Percentiles rank a stretch among this genome's conserved stretches.
phyloP scores from a whole-genome alignment of 768 basidiomycete genomes.

The Mycena belliarum region DNA sequence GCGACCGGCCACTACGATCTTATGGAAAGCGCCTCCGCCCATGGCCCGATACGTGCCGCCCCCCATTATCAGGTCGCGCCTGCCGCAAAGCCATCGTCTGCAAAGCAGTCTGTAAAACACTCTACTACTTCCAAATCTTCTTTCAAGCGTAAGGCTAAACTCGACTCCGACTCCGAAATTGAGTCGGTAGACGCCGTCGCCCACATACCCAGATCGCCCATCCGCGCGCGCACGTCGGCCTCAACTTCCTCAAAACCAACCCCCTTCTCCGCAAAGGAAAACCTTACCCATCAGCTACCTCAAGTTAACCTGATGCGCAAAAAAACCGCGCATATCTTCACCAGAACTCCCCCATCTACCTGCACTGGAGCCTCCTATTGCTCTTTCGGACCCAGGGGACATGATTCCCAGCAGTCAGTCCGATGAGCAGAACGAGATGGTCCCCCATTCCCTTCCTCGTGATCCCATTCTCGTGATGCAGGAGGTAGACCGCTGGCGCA shows the following conservation, averaged over 20 bases:
- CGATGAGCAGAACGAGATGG: slow-evolving; percentile 57
- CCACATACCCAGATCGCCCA: slow-evolving; percentile 32
- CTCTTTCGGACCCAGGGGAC: slow-evolving; percentile 28
- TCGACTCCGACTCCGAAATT: slow-evolving; percentile 39
- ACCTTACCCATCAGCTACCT: slow-evolving; percentile 17
- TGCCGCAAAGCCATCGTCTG: not conserved
- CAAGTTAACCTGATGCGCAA: slow-evolving; percentile 30
- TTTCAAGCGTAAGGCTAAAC: slow-evolving; percentile 35
- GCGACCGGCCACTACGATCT: slow-evolving; percentile 16
- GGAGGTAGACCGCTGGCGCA: slow-evolving; percentile 46
- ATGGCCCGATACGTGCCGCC: slow-evolving; percentile 7
- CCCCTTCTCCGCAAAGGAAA: slow-evolving; percentile 27
- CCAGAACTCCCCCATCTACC: slow-evolving; percentile 25
- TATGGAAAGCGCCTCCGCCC: slow-evolving; percentile 26
- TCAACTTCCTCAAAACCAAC: not conserved
- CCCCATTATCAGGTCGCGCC: slow-evolving; percentile 11
- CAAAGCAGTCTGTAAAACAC: slow-evolving; percentile 11
- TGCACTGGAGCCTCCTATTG: slow-evolving; percentile 17
- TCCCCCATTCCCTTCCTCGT: slow-evolving; percentile 28
- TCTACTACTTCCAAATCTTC: slow-evolving; percentile 14
- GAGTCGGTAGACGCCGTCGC: slow-evolving; percentile 30
- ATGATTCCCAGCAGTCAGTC: slow-evolving; percentile 68
- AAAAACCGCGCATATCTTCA: slow-evolving; percentile 39
- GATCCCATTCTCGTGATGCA: slow-evolving; percentile 33
- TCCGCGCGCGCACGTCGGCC: slow-evolving; percentile 15